Evolutionary conservation across 1,284 basidiomycete species (phyloP).

Genomic region (Heterobasidion occidentale): DNA sequence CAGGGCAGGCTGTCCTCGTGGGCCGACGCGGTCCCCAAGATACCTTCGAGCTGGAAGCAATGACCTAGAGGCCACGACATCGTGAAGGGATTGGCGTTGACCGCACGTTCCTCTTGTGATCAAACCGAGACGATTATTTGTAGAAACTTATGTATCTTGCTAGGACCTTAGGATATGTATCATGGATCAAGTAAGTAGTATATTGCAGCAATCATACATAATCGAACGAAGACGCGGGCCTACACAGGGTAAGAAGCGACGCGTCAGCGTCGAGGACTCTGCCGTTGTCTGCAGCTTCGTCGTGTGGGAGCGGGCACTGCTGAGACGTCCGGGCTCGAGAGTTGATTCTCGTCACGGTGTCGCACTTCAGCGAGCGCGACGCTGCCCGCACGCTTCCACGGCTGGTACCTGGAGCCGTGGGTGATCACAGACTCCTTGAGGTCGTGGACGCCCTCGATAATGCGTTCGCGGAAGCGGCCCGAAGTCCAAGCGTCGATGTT

Average conservation of each 20-base stretch:
- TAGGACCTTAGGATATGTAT: neutral
- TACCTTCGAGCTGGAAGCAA: conserved; percentile 76
- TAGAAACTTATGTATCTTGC: neutral
- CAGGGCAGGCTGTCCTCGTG: conserved; percentile 68
- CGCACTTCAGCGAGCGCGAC: neutral
- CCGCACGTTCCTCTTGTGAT: too few relatives aligned
- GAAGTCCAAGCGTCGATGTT: conserved; percentile 49
- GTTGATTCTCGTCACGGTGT: neutral
- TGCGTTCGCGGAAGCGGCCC: conserved; percentile 29
- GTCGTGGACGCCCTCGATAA: conserved; percentile 29
- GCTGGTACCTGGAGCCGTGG: conserved; percentile 25
- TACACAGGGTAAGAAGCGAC: too few relatives aligned
- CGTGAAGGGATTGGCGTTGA: neutral
- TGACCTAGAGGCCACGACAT: conserved; percentile 4
- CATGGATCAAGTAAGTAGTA: neutral
- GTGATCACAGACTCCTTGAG: conserved; percentile 26
- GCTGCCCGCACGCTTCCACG: conserved; percentile 37
- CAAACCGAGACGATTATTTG: too few relatives aligned
- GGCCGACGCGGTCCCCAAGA: conserved; percentile 66
- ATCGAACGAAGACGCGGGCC: neutral
- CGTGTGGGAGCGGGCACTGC: neutral
- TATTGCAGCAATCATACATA: neutral
- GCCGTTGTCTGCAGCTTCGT: too few relatives aligned
- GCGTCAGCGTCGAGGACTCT: too few relatives aligned
- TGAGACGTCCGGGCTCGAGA: neutral